These are phyloP conservation scores for Coemansia sp. DNA, from an alignment of 192 early-diverging fungal genomes.

Conservation along the genomic window DNA sequence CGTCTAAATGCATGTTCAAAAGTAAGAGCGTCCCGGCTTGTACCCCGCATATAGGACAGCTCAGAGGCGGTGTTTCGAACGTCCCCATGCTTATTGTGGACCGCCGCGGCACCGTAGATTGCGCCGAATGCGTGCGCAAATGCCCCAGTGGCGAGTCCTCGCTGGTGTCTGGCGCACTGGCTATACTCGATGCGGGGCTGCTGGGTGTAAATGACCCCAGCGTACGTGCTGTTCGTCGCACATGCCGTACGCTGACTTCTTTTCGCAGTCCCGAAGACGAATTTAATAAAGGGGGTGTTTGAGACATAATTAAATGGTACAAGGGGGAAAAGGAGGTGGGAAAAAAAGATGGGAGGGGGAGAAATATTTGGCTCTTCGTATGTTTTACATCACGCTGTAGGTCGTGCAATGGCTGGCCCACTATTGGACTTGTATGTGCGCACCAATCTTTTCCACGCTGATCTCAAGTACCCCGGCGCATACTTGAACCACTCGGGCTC, in stretches of 20 bases:
- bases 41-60: slow-evolving; percentile 53
- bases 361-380: not conserved
- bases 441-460: slow-evolving; percentile 47
- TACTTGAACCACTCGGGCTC: slow-evolving; percentile 53
- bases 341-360: not conserved
- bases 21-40: slow-evolving; percentile 43
- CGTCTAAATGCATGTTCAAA: slow-evolving; percentile 50
- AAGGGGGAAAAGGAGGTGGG: not conserved
- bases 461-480: slow-evolving; percentile 46
- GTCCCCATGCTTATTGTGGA: slow-evolving; percentile 4
- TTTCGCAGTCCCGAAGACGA: slow-evolving; percentile 5
- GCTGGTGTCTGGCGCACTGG: not conserved
- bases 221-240: slow-evolving; percentile 34
- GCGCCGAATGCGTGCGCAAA: not conserved
- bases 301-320: slow-evolving; percentile 14
- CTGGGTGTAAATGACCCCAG: slow-evolving; percentile 15
- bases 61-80: not conserved
- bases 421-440: slow-evolving; percentile 27
- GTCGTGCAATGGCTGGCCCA: not conserved
- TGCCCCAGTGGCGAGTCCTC: not conserved
- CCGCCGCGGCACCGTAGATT: not conserved
- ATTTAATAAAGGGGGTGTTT: slow-evolving; percentile 2
- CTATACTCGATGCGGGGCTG: not conserved
- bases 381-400: not conserved
- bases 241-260: slow-evolving; percentile 21